Evolutionary conservation across 2,329 filamentous ascomycete genomes (phyloP).

Genomic region (Pseudofabraea citricarpa): DNA sequence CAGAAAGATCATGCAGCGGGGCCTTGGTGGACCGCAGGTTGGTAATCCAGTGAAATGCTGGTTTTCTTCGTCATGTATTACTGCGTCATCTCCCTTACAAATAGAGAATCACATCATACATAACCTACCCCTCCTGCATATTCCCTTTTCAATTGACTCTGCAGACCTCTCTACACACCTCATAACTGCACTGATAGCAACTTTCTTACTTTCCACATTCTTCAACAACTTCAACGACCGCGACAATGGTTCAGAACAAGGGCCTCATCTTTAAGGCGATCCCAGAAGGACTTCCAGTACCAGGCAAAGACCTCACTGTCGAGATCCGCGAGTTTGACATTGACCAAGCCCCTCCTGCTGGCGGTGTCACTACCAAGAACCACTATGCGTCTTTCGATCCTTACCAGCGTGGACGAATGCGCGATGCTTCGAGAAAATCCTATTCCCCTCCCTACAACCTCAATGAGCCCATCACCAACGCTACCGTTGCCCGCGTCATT

Average conservation of each 20-base stretch:
- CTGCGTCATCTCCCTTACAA: too few relatives aligned
- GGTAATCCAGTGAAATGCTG: too few relatives aligned
- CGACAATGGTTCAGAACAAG: slow-evolving; percentile 58
- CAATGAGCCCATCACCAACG: slow-evolving; percentile 59
- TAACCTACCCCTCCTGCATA: too few relatives aligned
- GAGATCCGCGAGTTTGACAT: slow-evolving; percentile 66
- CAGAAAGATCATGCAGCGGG: too few relatives aligned
- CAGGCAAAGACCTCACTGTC: slow-evolving; percentile 65
- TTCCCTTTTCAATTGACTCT: too few relatives aligned
- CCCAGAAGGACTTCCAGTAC: slow-evolving; percentile 61
- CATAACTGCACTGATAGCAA: background rate
- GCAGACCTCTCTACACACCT: too few relatives aligned
- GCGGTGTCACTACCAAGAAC: slow-evolving; percentile 65
- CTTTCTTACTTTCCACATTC: background rate
- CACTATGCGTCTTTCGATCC: slow-evolving; percentile 77
- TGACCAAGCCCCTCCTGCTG: slow-evolving; percentile 51
- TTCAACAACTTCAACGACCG: background rate
- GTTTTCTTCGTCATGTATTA: too few relatives aligned
- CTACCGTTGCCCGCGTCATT: slow-evolving; percentile 62
- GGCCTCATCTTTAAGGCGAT: slow-evolving; percentile 67
- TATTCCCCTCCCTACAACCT: slow-evolving; percentile 61
- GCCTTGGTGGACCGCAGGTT: too few relatives aligned
- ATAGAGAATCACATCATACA: too few relatives aligned
- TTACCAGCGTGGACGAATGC: slow-evolving; percentile 80
- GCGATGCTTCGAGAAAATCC: slow-evolving; percentile 56